Evolutionary conservation across 2,329 filamentous ascomycete species (phyloP).

Genomic region (Aspergillus aculeatus): DNA sequence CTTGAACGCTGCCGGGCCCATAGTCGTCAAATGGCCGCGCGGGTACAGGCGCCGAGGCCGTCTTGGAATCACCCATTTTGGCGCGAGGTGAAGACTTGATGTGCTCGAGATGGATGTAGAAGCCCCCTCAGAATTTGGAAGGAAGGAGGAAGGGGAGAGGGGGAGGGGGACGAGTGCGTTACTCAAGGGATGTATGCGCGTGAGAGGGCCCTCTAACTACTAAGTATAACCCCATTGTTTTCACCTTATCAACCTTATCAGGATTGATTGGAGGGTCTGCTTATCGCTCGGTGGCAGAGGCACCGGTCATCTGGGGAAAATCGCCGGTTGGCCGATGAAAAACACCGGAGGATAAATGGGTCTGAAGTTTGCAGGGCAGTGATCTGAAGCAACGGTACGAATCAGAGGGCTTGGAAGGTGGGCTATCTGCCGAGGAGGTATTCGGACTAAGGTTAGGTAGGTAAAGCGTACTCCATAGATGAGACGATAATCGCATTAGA

Average conservation of each 20-base stretch:
- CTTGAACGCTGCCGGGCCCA: slow-evolving; percentile 15
- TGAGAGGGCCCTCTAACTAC: too few relatives aligned
- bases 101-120: background rate
- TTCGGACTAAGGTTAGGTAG: background rate
- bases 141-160: background rate
- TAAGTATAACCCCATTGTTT: background rate
- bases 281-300: background rate
- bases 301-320: background rate
- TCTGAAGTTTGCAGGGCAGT: background rate
- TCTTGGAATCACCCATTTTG: slow-evolving; percentile 15
- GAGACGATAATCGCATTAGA: background rate
- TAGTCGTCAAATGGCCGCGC: background rate
- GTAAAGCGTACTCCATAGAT: background rate
- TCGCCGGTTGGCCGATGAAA: slow-evolving; percentile 6
- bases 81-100: background rate
- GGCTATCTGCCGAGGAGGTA: too few relatives aligned
- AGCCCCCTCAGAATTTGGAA: background rate
- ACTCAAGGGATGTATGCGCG: background rate
- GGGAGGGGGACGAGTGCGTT: background rate
- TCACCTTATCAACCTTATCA: background rate
- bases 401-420: too few relatives aligned
- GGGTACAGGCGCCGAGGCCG: background rate
- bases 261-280: background rate
- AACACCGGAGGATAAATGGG: background rate
- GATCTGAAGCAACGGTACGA: too few relatives aligned